phyloP scores from a whole-genome alignment of 2,329 filamentous ascomycete species.

The Ascochyta pisi region DNA sequence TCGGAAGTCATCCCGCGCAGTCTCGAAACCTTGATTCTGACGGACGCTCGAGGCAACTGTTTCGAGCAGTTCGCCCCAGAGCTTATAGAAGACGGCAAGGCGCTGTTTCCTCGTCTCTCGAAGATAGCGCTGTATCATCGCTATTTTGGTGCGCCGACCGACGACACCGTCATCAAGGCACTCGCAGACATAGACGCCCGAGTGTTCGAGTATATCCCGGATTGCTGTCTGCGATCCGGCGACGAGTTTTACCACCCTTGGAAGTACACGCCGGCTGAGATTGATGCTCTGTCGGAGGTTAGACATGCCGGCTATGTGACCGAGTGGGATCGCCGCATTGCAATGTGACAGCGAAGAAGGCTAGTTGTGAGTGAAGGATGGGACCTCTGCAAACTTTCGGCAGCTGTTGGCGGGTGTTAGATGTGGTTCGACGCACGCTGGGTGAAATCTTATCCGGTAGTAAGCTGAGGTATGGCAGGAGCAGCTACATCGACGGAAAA shows the following conservation, averaged over 20 bases:
- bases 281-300: neutral
- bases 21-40: neutral
- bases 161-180: neutral
- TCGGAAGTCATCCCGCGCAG: neutral
- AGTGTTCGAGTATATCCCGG: neutral
- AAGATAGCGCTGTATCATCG: neutral
- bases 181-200: neutral
- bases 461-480: no score
- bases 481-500: no score
- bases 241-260: conserved; percentile 1
- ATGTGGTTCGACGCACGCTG: neutral
- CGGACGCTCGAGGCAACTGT: neutral
- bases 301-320: neutral
- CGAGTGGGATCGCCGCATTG: neutral
- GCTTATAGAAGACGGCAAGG: neutral
- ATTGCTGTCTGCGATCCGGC: neutral
- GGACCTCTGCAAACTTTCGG: neutral
- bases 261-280: neutral
- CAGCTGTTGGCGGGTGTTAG: neutral
- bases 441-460: no score
- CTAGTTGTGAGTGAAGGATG: neutral
- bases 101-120: neutral
- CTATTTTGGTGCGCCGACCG: neutral
- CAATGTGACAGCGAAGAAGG: neutral
- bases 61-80: neutral